Conservation (phyloP, 306 rosid species). For the Neltuma alba region DNA sequence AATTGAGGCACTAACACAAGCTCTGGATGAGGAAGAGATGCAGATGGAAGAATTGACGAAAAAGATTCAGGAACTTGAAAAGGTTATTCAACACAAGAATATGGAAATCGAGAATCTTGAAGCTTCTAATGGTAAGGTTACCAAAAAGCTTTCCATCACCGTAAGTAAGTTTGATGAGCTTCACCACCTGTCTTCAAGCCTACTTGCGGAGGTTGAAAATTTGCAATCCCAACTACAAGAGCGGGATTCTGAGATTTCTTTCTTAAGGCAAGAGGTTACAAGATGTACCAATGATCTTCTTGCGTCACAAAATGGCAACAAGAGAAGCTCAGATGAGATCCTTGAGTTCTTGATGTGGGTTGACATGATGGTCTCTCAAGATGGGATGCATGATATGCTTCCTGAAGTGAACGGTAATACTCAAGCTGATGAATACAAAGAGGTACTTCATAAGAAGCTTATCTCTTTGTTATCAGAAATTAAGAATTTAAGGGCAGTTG, state of each 20-base stretch:
- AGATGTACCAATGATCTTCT: constrained; percentile 90
- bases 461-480: constrained; percentile 62
- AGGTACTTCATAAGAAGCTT: constrained; percentile 69
- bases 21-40: constrained; percentile 93
- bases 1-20: constrained; percentile 88
- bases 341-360: constrained; percentile 77
- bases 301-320: constrained; percentile 77
- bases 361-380: constrained; percentile 55
- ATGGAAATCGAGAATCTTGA: constrained; percentile 71
- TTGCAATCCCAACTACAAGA: constrained; percentile 94
- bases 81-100: constrained; percentile 66
- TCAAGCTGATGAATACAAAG: constrained; percentile 63
- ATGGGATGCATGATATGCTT: constrained; percentile 54
- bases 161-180: constrained; percentile 96
- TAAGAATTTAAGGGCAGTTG: constrained; percentile 58
- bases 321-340: constrained; percentile 60
- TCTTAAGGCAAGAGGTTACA: constrained; percentile 97
- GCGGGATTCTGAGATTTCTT: constrained; percentile 89
- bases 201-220: constrained; percentile 89
- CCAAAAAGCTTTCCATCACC: constrained; percentile 81
- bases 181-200: constrained; percentile 82
- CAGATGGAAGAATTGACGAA: constrained; percentile 78
- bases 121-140: constrained; percentile 76
- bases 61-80: constrained; percentile 59
- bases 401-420: constrained; percentile 50